Conservation (phyloP, 1,139 yeast species). For the Hemisphaericaspora xylanilytica region DNA sequence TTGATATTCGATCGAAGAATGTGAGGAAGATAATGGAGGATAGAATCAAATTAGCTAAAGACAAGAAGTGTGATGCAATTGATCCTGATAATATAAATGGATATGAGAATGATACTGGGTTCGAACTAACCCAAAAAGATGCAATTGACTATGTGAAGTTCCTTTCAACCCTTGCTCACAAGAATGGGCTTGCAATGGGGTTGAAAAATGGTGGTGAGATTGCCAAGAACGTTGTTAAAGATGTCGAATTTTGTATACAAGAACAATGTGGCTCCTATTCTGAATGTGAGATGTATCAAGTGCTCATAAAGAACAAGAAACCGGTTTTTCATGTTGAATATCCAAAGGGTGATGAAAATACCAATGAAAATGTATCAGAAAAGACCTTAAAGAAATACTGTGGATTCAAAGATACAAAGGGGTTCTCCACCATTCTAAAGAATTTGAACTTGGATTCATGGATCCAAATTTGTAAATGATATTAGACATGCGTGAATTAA, state of each 20-base stretch:
- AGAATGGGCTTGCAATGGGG: conserved; percentile 16
- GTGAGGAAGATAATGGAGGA: conserved; percentile 18
- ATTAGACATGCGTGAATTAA: neutral
- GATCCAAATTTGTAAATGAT: conserved; percentile 10
- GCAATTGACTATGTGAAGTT: conserved; percentile 17
- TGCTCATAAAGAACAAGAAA: conserved; percentile 15
- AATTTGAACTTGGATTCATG: conserved; percentile 20
- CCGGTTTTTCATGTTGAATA: conserved; percentile 23
- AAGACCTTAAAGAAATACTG: conserved; percentile 12
- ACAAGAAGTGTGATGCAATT: conserved; percentile 21
- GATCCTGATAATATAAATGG: conserved; percentile 26
- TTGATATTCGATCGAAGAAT: conserved; percentile 15
- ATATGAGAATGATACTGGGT: conserved; percentile 22
- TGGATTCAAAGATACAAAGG: conserved; percentile 9
- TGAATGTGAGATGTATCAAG: conserved; percentile 17
- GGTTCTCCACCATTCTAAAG: conserved; percentile 21
- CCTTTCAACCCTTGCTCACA: conserved; percentile 15
- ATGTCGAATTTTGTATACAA: conserved; percentile 20
- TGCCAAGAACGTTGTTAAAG: conserved; percentile 13
- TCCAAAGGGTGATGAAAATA: conserved; percentile 18
- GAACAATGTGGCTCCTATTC: conserved; percentile 22
- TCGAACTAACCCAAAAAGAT: conserved; percentile 18
- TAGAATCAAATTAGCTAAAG: conserved; percentile 17
- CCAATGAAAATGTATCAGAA: conserved; percentile 8
- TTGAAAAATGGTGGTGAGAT: conserved; percentile 22